A percentile compares a stretch with the other conserved stretches of the same genome.
Evolutionary conservation across 140 eudicot genomes (phyloP).

Genomic region (Cichorium intybus): DNA sequence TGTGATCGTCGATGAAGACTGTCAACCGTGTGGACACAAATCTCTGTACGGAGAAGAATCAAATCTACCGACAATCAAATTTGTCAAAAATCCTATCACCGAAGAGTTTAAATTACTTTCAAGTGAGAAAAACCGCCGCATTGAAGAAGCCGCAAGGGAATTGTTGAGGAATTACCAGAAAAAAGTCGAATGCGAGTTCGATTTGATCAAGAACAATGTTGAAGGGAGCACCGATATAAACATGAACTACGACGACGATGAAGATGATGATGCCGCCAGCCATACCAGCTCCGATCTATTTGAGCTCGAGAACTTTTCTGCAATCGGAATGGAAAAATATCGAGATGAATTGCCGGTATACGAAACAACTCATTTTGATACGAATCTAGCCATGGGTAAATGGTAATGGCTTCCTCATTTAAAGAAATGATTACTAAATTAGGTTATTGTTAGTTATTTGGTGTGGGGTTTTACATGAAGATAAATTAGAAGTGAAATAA

Average conservation of each 20-base stretch:
- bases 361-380: slow-evolving; percentile 67
- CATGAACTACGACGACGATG: slow-evolving; percentile 36
- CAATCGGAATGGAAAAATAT: slow-evolving; percentile 65
- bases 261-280: slow-evolving; percentile 68
- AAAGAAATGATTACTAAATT: slow-evolving; percentile 6
- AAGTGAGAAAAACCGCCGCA: slow-evolving; percentile 50
- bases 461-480: slow-evolving; percentile 28
- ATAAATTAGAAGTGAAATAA: slow-evolving; percentile 20
- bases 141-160: slow-evolving; percentile 72
- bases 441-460: slow-evolving; percentile 15
- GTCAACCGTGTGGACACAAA: slow-evolving; percentile 58
- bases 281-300: slow-evolving; percentile 79
- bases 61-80: slow-evolving; percentile 11
- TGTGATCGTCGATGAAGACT: slow-evolving; percentile 48
- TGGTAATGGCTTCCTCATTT: slow-evolving; percentile 42
- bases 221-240: neutral
- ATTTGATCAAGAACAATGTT: neutral
- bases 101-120: slow-evolving; percentile 36
- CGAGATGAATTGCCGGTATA: slow-evolving; percentile 90
- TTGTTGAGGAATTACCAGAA: slow-evolving; percentile 58
- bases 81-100: slow-evolving; percentile 11
- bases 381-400: slow-evolving; percentile 63
- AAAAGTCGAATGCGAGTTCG: slow-evolving; percentile 35
- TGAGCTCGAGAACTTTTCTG: slow-evolving; percentile 68
- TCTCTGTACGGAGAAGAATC: slow-evolving; percentile 32